Evolutionary conservation across 1,284 basidiomycete genomes (phyloP).

Genomic region (Moesziomyces globuligerus): DNA sequence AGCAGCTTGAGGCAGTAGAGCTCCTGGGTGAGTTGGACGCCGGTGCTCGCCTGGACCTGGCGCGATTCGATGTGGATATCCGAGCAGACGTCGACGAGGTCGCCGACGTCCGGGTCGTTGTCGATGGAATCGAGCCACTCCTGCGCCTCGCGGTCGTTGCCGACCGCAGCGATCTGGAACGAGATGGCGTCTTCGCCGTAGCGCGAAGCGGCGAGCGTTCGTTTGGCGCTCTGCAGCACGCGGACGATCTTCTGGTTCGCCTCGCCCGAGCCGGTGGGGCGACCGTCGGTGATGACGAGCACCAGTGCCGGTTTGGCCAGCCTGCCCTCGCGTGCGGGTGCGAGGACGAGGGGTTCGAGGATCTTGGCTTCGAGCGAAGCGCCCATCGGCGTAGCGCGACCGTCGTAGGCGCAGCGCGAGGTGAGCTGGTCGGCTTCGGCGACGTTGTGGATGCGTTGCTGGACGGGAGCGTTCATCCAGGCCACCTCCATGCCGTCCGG

Average conservation of each 20-base stretch:
- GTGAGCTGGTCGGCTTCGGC: constrained; percentile 45
- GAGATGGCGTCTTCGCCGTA: constrained; percentile 57
- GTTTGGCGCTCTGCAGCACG: constrained; percentile 49
- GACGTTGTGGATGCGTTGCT: constrained; percentile 41
- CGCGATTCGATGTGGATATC: constrained; percentile 49
- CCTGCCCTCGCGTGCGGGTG: constrained; percentile 21
- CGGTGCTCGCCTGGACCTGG: constrained; percentile 48
- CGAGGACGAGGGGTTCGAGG: constrained; percentile 40
- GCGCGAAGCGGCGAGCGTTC: constrained; percentile 14
- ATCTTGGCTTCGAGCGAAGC: constrained; percentile 43
- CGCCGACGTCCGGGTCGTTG: constrained; percentile 50
- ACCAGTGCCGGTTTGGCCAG: constrained; percentile 51
- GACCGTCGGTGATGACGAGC: constrained; percentile 55
- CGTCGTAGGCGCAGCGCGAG: constrained; percentile 41
- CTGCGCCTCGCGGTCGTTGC: constrained; percentile 59
- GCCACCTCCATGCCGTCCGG: constrained; percentile 56
- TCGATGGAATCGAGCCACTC: constrained; percentile 62
- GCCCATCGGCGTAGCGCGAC: constrained; percentile 55
- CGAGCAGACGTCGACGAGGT: constrained; percentile 56
- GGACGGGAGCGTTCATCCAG: constrained; percentile 50
- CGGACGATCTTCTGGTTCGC: constrained; percentile 45
- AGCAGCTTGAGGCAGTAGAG: constrained; percentile 57
- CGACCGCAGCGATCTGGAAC: constrained; percentile 57
- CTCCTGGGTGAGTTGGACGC: constrained; percentile 54
- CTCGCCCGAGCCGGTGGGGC: constrained; percentile 51